Base-by-base conservation (phyloP, 176 grass and related monocot genomes). In the Avena atlantica region DNA sequence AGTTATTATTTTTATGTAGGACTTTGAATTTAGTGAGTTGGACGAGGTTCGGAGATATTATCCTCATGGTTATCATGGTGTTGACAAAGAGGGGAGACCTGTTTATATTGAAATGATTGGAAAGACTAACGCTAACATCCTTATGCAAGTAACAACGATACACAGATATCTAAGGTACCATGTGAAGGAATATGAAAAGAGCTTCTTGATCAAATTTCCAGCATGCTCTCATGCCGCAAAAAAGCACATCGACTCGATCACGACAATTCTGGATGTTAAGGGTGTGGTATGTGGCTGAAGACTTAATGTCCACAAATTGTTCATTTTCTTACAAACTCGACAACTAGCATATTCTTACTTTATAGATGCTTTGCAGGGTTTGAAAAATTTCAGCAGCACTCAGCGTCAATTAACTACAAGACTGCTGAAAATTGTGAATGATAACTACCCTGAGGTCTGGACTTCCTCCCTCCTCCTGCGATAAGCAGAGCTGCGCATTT, bases 331-430 rank as follows among this genome's bases (percentile, higher is more conserved):
- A 47, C 24, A 80, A 73, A 40, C 27, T 66, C 78, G 20, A 11
- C 16, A 29, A 13, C 79, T 84, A 23, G 40, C 37, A 45, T 60
- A 16, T 50, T 36, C 79, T 85, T 47, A 81, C 62, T 81, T 14
- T 9, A 9, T 52, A 8, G 4, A 27, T 93, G 50, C 56, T 78
- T 91, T 78, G 6, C 66, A 96, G 96, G 92, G 96, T 29, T 90
- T 98, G 85, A 98, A 94, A 78, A 96, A 98, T 83, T 98, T 96
- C 86, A 98, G 96, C 80, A 98, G 96, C 85, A 98, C 90, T 70
- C 93, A 93, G 14, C 88, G 93, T 51, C 93, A 98, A 91, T 79
- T 98, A 68, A 96, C 96, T 87, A 61, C 87, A 25, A 74, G 91
- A 36, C 76, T 98, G 58, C 96, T 96, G 90, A 98, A 98, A 81